Conservation (phyloP, 805 yeast genomes). For the Kodamaea neixiangensis region DNA sequence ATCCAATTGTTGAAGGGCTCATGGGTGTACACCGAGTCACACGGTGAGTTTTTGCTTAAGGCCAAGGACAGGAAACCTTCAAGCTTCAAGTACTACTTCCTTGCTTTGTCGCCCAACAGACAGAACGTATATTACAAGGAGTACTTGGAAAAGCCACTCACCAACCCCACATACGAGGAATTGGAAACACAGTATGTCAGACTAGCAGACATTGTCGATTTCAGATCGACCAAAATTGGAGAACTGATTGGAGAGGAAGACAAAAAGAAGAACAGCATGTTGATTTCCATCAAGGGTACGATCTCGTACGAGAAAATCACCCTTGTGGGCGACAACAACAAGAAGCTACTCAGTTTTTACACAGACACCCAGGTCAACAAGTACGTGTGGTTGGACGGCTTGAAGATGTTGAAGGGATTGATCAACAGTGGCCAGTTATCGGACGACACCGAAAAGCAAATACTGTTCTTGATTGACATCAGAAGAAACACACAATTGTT, state of each 20-base stretch:
- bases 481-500: slow-evolving; percentile 43
- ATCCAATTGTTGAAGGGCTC: slow-evolving; percentile 72
- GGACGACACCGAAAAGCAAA: slow-evolving; percentile 37
- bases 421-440: slow-evolving; percentile 35
- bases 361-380: slow-evolving; percentile 70
- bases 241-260: slow-evolving; percentile 44
- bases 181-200: slow-evolving; percentile 56
- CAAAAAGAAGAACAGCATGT: slow-evolving; percentile 41
- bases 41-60: slow-evolving; percentile 32
- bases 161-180: slow-evolving; percentile 57
- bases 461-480: slow-evolving; percentile 34
- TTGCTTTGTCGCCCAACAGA: slow-evolving; percentile 68
- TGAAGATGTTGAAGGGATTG: slow-evolving; percentile 49
- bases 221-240: slow-evolving; percentile 52
- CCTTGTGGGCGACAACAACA: slow-evolving; percentile 44
- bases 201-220: slow-evolving; percentile 50
- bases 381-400: slow-evolving; percentile 78
- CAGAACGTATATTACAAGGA: slow-evolving; percentile 61
- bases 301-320: slow-evolving; percentile 58
- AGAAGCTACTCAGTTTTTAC: slow-evolving; percentile 56
- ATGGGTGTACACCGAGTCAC: slow-evolving; percentile 74
- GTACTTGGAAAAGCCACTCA: slow-evolving; percentile 47
- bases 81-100: slow-evolving; percentile 49
- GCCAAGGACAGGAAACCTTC: slow-evolving; percentile 24
- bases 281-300: slow-evolving; percentile 59